Evolutionary conservation across 768 basidiomycete genomes (phyloP).

Genomic region (Tylopilus sp.): DNA sequence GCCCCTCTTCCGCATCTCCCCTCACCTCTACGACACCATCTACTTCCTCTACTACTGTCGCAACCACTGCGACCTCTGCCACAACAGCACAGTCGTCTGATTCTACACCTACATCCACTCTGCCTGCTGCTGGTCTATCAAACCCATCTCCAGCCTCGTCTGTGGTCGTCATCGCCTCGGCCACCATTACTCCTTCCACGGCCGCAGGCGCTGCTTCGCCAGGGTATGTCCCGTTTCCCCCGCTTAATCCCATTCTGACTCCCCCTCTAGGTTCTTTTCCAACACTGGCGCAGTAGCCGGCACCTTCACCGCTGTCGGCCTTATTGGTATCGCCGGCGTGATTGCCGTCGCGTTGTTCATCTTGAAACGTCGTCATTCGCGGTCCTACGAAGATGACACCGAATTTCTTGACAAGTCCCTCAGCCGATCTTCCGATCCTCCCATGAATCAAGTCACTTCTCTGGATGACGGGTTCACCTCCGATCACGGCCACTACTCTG

Average conservation of each 20-base stretch:
- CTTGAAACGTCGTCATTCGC: slow-evolving; percentile 28
- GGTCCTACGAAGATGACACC: slow-evolving; percentile 24
- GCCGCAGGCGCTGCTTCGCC: slow-evolving; percentile 16
- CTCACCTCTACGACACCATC: background rate
- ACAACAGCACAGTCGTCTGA: background rate
- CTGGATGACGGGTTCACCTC: slow-evolving; percentile 15
- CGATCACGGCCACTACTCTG: slow-evolving; percentile 23
- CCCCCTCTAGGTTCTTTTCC: slow-evolving; percentile 39
- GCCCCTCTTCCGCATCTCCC: background rate
- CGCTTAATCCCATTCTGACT: background rate
- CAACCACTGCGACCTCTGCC: background rate
- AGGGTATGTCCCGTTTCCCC: slow-evolving; percentile 12
- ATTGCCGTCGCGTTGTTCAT: slow-evolving; percentile 28
- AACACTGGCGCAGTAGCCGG: slow-evolving; percentile 46
- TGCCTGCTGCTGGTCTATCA: background rate
- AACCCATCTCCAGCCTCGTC: background rate
- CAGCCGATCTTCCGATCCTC: slow-evolving; percentile 7
- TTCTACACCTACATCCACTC: background rate
- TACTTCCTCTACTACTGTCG: background rate
- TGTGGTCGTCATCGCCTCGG: background rate
- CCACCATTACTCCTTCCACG: slow-evolving; percentile 7
- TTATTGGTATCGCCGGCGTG: slow-evolving; percentile 33
- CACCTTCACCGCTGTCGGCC: slow-evolving; percentile 40
- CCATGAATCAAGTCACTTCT: slow-evolving; percentile 7
- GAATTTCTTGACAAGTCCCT: slow-evolving; percentile 27